Conservation (phyloP, 441 rosid species). For the Mallotus repandus region DNA sequence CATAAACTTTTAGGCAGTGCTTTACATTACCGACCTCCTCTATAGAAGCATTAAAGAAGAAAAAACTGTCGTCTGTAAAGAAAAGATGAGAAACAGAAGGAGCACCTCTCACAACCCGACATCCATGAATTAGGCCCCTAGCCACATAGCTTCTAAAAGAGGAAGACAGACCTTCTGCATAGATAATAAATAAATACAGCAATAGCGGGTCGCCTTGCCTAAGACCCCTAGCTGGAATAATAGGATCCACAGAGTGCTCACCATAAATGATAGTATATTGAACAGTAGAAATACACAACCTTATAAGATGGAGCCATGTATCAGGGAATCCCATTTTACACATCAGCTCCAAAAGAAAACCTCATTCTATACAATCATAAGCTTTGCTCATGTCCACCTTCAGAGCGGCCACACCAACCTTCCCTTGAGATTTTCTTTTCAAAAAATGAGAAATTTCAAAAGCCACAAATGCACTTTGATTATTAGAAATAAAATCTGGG, state of each 20-base stretch:
- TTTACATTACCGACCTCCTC: background rate
- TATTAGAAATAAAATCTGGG: background rate
- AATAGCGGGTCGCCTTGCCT: background rate
- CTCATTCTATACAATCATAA: background rate
- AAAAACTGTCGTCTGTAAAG: background rate
- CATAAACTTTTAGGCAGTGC: background rate
- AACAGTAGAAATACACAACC: background rate
- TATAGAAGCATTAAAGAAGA: background rate
- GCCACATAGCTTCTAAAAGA: too few relatives aligned
- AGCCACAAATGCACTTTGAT: background rate
- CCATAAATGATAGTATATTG: background rate
- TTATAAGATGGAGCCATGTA: background rate
- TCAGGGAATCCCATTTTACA: background rate
- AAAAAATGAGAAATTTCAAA: background rate
- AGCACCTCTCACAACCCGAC: background rate
- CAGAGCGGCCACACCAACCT: background rate
- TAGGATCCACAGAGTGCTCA: background rate
- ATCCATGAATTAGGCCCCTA: background rate
- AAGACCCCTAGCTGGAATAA: background rate
- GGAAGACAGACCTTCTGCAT: background rate
- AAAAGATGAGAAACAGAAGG: background rate
- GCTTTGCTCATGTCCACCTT: background rate
- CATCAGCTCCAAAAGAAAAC: too few relatives aligned
- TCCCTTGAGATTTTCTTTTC: background rate
- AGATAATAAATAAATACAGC: background rate